These are phyloP conservation scores for Candida pseudoglaebosa DNA, from an alignment of 805 yeast species.

Conservation along the genomic window DNA sequence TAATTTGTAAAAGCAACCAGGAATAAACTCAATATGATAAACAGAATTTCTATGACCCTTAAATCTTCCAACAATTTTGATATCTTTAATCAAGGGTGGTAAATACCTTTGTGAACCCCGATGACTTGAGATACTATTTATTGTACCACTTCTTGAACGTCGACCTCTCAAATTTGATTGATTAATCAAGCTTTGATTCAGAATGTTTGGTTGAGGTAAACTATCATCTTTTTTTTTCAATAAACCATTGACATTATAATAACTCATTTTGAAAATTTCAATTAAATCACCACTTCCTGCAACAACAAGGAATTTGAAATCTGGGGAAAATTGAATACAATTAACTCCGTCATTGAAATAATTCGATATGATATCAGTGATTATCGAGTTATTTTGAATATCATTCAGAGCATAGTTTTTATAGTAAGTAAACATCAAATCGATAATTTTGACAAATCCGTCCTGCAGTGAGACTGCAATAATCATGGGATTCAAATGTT, in stretches of 20 bases:
- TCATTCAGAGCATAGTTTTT: constrained; percentile 20
- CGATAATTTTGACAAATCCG: constrained; percentile 58
- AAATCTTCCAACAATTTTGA: constrained; percentile 31
- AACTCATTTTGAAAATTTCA: constrained; percentile 37
- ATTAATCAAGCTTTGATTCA: neutral
- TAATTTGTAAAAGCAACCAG: constrained; percentile 26
- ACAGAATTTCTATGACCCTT: constrained; percentile 40
- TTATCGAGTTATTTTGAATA: constrained; percentile 20
- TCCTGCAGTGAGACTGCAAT: constrained; percentile 59
- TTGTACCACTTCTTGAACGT: constrained; percentile 39
- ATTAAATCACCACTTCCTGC: constrained; percentile 56
- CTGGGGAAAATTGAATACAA: constrained; percentile 45
- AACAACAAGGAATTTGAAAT: constrained; percentile 41
- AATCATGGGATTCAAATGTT: constrained; percentile 36
- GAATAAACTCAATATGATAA: constrained; percentile 24
- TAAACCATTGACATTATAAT: constrained; percentile 37
- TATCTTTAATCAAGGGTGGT: constrained; percentile 37
- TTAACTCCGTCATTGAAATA: constrained; percentile 62
- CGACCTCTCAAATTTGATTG: constrained; percentile 14
- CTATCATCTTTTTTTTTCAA: constrained; percentile 14
- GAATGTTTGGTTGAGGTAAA: neutral
- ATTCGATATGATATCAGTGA: constrained; percentile 55
- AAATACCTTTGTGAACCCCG: constrained; percentile 10
- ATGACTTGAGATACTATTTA: constrained; percentile 21
- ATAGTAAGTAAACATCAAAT: constrained; percentile 35